Base-by-base conservation (phyloP, 148 eudicot species). In the Beta vulgaris region DNA sequence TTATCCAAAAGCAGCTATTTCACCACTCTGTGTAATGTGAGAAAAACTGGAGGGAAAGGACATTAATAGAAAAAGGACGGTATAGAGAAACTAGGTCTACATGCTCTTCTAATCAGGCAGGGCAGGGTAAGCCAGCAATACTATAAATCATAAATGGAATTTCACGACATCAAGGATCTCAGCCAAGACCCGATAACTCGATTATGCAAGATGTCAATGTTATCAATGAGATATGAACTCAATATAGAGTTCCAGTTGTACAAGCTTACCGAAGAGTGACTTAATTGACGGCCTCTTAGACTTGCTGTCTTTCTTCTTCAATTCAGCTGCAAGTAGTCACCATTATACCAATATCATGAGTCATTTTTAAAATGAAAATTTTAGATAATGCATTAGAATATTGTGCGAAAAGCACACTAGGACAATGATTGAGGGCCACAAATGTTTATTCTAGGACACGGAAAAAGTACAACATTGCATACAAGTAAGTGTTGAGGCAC, bases 221-320 rank as follows among this genome's bases (percentile, higher is more conserved):
- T 23, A 43, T 43, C 21, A 63, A 35, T 19, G 53, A 43, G 4
- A 23, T 19, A 29, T 4, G 11, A 76, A 29, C 26, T 23, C 40
- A 60, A 57, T 23, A 63, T 37, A 49, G 36, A 23, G 43, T 15
- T 31, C 12, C 49, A 64, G 69, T 37, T 36, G 43, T 37, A 39
- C 55, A n/a, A 28, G 36, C 86, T 40, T 88, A 96, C 99, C 99
- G 67, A 96, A 96, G 71, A 96, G 93, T 63, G 99, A 78, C 82
- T 91, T 96, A 75, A 96, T 88, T 72, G 98, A 82, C 69, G 97
- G 98, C 83, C 92, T 89, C 83, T 95, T 95, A 36, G 92, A 83
- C 72, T 85, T 90, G 85, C 73, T 78, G 75, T 76, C 88, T 86
- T 91, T 95, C 88, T 92, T 95, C 92, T 95, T 92, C 85, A 95